Evolutionary conservation across 2,329 filamentous ascomycete species (phyloP).

Genomic region (Beauveria asiatica): DNA sequence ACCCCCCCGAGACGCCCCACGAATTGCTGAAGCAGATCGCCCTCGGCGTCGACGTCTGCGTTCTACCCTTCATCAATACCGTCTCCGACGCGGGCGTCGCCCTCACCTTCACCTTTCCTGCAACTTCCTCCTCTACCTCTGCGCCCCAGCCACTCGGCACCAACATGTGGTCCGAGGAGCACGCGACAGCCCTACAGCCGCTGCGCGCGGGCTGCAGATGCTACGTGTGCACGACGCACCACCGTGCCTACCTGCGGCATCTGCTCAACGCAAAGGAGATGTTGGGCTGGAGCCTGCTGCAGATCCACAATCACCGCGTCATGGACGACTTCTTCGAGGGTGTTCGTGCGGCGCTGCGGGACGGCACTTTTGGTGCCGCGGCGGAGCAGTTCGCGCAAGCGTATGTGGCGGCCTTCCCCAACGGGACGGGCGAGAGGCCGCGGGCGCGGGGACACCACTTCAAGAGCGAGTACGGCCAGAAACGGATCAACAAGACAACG

Average conservation of each 20-base stretch:
- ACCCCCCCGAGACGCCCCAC: constrained; percentile 61
- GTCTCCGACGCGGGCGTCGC: constrained; percentile 81
- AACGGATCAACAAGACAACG: constrained; percentile 58
- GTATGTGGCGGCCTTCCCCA: constrained; percentile 66
- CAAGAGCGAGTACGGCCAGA: constrained; percentile 57
- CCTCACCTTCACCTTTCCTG: constrained; percentile 67
- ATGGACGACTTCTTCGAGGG: constrained; percentile 64
- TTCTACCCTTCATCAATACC: constrained; percentile 63
- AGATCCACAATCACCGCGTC: constrained; percentile 80
- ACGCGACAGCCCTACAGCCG: constrained; percentile 55
- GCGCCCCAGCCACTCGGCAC: constrained; percentile 51
- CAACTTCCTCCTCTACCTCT: constrained; percentile 15
- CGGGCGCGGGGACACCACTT: constrained; percentile 76
- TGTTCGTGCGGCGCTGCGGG: constrained; percentile 55
- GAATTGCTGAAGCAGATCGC: constrained; percentile 67
- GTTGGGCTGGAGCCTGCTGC: constrained; percentile 88
- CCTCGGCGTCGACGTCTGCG: constrained; percentile 72
- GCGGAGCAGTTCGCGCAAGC: constrained; percentile 32
- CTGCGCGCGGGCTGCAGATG: constrained; percentile 61
- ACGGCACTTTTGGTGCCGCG: constrained; percentile 52
- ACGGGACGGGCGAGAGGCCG: constrained; percentile 68
- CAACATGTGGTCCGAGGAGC: constrained; percentile 63
- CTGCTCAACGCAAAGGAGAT: constrained; percentile 87
- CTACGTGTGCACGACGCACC: constrained; percentile 76
- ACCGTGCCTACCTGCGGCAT: constrained; percentile 81